A percentile compares a stretch with the other conserved stretches of the same genome.
phyloP scores from a whole-genome alignment of 306 rosid species.

The Trifolium repens region DNA sequence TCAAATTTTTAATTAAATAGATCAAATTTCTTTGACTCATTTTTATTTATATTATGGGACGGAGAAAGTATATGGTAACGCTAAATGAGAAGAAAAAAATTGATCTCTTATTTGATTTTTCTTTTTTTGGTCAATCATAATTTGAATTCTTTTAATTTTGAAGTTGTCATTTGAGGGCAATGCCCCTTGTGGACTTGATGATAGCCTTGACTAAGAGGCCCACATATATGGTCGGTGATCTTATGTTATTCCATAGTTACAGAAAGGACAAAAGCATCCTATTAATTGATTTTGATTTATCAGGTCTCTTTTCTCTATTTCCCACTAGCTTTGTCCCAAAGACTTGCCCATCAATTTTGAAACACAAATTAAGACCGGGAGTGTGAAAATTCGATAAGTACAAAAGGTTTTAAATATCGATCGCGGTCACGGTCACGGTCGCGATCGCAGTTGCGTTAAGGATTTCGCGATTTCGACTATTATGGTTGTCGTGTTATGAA shows the following conservation, averaged over 20 bases:
- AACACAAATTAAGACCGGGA: background rate
- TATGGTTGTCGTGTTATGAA: too few species aligned
- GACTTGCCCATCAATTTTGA: conserved; percentile 39
- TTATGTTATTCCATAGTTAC: conserved; percentile 21
- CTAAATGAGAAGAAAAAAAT: too few species aligned
- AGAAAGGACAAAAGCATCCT: conserved; percentile 3
- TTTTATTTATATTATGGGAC: too few species aligned
- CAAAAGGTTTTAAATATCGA: too few species aligned
- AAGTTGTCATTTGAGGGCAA: background rate
- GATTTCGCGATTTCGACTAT: too few species aligned
- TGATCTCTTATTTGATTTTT: background rate
- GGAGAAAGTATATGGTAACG: too few species aligned
- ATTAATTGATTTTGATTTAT: background rate
- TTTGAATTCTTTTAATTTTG: too few species aligned
- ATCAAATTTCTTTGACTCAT: too few species aligned
- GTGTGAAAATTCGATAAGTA: conserved; percentile 11
- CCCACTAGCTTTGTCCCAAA: conserved; percentile 34
- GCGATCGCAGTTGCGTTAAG: too few species aligned
- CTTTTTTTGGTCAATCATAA: too few species aligned
- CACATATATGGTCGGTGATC: conserved; percentile 50
- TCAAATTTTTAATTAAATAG: too few species aligned
- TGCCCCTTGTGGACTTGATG: conserved; percentile 29
- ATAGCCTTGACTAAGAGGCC: conserved; percentile 41
- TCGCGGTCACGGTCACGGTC: too few species aligned
- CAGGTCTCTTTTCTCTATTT: background rate